Base-by-base conservation (phyloP, 345 rosid genomes). In the Acer saccharum region DNA sequence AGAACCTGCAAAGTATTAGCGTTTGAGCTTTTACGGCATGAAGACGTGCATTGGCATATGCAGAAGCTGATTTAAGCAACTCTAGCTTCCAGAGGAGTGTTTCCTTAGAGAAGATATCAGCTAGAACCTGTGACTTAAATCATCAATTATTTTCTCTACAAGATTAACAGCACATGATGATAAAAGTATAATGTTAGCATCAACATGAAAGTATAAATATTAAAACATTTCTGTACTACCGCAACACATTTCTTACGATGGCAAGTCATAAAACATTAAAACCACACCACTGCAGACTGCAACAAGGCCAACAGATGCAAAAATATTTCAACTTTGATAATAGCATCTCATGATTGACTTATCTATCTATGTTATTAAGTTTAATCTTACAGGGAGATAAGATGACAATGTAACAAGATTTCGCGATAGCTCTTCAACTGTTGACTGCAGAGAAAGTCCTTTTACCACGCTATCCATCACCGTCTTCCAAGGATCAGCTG, bases 1-100 rank as follows among this genome's bases (percentile, higher is more conserved):
- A 43, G 39, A 58, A 90, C 97, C 95, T 93, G 20, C 82, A 80
- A 79, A 93, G 92, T 73, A 93, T 70, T 48, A 93, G 84, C 27
- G 83, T 86, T 80, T 91, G 86, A 68, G 94, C 95, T 77, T 81
- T 84, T 76, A 87, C 81, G 60, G 84, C 84, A 74, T 86, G 66
- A 69, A 91, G 88, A 58, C 81, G 88, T 43, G 89, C 87, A 76
- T 83, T 86, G 73, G 89, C 87, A 79, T 79, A 85, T 76, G 86
- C 84, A 60, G 95, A 80, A 81, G 91, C 91, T 80, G 88, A 81
- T 76, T 82, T 84, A 32, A 90, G 44, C 80, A 83, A 57, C 32
- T 86, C 68, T 70, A 86, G 75, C 72, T 84, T 86, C 89, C 89
- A 86, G 16, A 69, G 75, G 67, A 81, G 82, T 52, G 84, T 80